Base-by-base conservation (phyloP, 2,329 filamentous ascomycete species). In the Pleoardoris graminearum region DNA sequence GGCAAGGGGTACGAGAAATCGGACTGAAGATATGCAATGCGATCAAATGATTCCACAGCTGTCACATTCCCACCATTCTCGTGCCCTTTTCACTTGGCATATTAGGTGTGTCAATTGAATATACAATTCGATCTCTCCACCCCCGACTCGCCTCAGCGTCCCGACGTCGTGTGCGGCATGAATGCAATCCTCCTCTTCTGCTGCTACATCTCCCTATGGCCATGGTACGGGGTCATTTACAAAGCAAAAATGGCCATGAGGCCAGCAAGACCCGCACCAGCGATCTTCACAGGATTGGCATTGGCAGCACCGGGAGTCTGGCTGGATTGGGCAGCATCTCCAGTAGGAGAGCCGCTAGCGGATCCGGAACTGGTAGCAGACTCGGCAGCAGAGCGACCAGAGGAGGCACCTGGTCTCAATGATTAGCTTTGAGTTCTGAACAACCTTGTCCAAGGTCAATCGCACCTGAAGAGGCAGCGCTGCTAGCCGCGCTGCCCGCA, bases 241-340 rank as follows among this genome's bases (percentile, higher is more conserved):
- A 75, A 66, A 48, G 67, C 72, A 62, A 75, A 71, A 43, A 71
- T 57, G 43, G 69, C 72, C 49, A 74, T 51, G 50, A 75, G 65
- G 57, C 71, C 72, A 37, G 68, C 69, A 29, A 72, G 54, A 55
- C 71, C 70, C 43, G 67, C 71, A 58, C 70, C 65, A 43, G 61
- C 63, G 43, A 72, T 49, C 54, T 67, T 65, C 45, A 62, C 63
- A 47, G 58, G 56, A 60, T 69, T 64, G 55, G 53, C 46, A 49
- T 59, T 65, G 38, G 70, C 71, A 49, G 68, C 68, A 42, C 63
- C 69, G 48, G 44, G 22, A n/a, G 65, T 67, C 17, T 52, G 47
- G 16, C 37, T 51, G n/a, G 61, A 51, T 33, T 60, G 39, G 38
- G 59, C 53, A 30, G 63, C 54, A 48, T 59, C 54, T 30, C 55